Evolutionary conservation across 2,329 filamentous ascomycete genomes (phyloP).

Genomic region (Salinomyces thailandicus): DNA sequence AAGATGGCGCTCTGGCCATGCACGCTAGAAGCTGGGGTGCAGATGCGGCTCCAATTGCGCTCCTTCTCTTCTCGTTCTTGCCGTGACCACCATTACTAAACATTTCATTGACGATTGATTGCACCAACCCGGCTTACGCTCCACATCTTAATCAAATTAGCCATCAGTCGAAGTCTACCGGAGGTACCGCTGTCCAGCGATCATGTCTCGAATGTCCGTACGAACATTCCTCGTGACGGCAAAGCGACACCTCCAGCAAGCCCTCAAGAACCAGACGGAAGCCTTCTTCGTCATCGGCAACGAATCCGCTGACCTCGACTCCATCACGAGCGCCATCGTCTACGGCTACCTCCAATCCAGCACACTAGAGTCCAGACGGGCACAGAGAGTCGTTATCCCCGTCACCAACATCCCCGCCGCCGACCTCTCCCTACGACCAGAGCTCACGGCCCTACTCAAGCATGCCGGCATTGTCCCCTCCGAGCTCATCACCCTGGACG

Average conservation of each 20-base stretch:
- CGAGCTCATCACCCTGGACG: constrained; percentile 57
- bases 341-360: constrained; percentile 64
- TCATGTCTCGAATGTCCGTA: constrained; percentile 36
- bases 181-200: no score
- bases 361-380: constrained; percentile 35
- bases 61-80: not conserved
- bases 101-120: no score
- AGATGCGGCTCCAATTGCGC: not conserved
- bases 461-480: constrained; percentile 47
- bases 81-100: not conserved
- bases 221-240: constrained; percentile 37
- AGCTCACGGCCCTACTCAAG: constrained; percentile 56
- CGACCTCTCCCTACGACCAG: constrained; percentile 62
- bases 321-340: constrained; percentile 62
- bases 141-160: no score
- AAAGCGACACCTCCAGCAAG: constrained; percentile 32
- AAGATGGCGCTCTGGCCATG: not conserved
- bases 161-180: no score
- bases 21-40: not conserved
- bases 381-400: constrained; percentile 54
- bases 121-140: no score
- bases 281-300: constrained; percentile 44
- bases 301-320: constrained; percentile 64
- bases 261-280: constrained; percentile 30
- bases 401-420: constrained; percentile 58